phyloP scores from a whole-genome alignment of 2,329 filamentous ascomycete species.

The Fusarium bactridioides region DNA sequence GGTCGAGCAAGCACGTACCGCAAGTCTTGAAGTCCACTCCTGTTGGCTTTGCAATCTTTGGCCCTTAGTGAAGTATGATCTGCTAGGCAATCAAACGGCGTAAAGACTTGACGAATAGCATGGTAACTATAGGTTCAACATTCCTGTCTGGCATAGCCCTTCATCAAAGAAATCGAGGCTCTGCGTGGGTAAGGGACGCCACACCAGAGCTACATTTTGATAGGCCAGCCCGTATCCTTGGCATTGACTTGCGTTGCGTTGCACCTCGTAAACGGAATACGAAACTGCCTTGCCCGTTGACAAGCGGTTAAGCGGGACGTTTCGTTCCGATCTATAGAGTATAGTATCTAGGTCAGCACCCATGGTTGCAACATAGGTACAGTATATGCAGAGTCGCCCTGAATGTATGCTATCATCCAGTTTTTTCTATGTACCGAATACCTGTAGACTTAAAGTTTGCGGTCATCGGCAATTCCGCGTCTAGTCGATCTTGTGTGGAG shows the following conservation, averaged over 20 bases:
- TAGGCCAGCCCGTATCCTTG: slow-evolving; percentile 21
- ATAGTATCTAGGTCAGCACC: background rate
- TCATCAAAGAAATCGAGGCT: background rate
- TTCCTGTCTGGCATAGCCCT: background rate
- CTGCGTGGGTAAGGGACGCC: background rate
- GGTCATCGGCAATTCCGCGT: slow-evolving; percentile 25
- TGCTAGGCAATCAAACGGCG: background rate
- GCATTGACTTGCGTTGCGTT: background rate
- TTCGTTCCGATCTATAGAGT: background rate
- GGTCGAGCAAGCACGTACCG: slow-evolving; percentile 1
- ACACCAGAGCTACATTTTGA: background rate
- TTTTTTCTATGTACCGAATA: background rate
- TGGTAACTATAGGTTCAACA: background rate
- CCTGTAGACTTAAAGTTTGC: background rate
- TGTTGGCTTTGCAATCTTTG: background rate
- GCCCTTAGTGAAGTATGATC: background rate
- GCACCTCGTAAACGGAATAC: background rate
- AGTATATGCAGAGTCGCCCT: background rate
- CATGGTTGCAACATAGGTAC: background rate
- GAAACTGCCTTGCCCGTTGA: background rate
- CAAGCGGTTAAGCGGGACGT: slow-evolving; percentile 6
- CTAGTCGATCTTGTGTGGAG: slow-evolving; percentile 27
- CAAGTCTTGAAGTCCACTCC: background rate
- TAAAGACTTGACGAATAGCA: background rate
- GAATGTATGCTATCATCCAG: background rate